Evolutionary conservation across 257 asterid genomes (phyloP).

Genomic region (Solanum bulbocastanum): DNA sequence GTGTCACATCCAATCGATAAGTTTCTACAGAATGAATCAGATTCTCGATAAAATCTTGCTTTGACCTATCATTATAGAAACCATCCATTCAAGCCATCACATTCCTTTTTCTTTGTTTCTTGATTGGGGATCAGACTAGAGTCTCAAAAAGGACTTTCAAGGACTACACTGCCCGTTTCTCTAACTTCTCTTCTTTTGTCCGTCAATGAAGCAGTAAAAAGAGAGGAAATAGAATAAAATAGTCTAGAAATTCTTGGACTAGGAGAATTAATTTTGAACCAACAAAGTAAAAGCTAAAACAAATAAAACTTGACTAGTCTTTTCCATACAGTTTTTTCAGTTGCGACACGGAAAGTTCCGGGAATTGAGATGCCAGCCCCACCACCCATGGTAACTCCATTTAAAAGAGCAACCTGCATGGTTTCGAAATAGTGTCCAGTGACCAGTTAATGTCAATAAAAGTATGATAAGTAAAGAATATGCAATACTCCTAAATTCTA

Average conservation of each 20-base stretch:
- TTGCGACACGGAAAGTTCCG: constrained; percentile 83
- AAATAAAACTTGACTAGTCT: background rate
- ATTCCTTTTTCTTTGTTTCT: background rate
- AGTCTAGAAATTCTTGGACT: background rate
- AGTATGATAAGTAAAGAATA: background rate
- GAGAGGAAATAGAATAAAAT: background rate
- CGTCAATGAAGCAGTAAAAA: background rate
- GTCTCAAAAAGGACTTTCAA: background rate
- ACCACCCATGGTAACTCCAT: constrained; percentile 99
- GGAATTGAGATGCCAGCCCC: constrained; percentile 98
- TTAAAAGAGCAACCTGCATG: constrained; percentile 84
- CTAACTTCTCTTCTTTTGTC: background rate
- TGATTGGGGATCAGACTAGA: background rate
- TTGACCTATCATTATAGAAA: background rate
- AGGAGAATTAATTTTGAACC: background rate
- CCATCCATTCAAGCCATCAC: background rate
- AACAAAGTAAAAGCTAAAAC: background rate
- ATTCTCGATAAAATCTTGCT: background rate
- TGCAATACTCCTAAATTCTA: background rate
- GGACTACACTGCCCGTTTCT: background rate
- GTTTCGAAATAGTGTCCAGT: background rate
- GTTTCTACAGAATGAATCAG: background rate
- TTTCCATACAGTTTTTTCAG: constrained; percentile 79
- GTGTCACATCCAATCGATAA: background rate
- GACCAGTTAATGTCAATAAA: background rate